Percentiles rank a stretch among this genome's conserved stretches.
Conservation (phyloP, 2,329 filamentous ascomycete genomes). For the Beauveria sp. region DNA sequence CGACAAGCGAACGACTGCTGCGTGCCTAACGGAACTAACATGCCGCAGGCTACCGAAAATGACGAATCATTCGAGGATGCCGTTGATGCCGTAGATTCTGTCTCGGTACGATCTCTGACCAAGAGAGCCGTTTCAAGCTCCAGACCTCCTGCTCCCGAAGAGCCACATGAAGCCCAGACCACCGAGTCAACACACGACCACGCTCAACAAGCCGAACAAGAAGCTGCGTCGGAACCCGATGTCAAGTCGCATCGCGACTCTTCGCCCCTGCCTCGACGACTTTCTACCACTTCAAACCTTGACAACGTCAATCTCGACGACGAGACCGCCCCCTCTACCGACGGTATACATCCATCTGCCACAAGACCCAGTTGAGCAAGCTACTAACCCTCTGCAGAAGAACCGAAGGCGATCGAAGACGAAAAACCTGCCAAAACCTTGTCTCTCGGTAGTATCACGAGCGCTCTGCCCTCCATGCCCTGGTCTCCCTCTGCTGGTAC, state of each 20-base stretch:
- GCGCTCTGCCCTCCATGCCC: conserved; percentile 62
- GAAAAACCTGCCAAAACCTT: conserved; percentile 46
- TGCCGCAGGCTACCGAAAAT: conserved; percentile 22
- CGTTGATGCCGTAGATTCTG: conserved; percentile 48
- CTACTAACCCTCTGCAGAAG: background rate
- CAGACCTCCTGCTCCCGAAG: conserved; percentile 10
- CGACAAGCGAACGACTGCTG: background rate
- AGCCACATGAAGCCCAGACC: conserved; percentile 10
- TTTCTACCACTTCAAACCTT: conserved; percentile 41
- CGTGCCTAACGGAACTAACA: conserved; percentile 12
- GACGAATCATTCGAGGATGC: conserved; percentile 69
- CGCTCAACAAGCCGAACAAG: background rate
- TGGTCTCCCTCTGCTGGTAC: conserved; percentile 54
- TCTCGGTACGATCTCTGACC: conserved; percentile 57
- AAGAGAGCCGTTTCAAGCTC: conserved; percentile 30
- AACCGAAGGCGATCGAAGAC: conserved; percentile 18
- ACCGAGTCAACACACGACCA: background rate
- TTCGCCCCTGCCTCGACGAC: conserved; percentile 33
- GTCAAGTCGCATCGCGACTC: conserved; percentile 24
- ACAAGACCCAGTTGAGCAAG: background rate
- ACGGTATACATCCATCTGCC: conserved; percentile 21
- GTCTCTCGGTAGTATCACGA: conserved; percentile 64
- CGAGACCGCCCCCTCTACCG: conserved; percentile 32
- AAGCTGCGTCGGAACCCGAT: conserved; percentile 7
- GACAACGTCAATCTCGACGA: conserved; percentile 63